A percentile compares a stretch with the other conserved stretches of the same genome.
Conservation (phyloP, 2,329 filamentous ascomycete genomes). For the Polychaeton citri region DNA sequence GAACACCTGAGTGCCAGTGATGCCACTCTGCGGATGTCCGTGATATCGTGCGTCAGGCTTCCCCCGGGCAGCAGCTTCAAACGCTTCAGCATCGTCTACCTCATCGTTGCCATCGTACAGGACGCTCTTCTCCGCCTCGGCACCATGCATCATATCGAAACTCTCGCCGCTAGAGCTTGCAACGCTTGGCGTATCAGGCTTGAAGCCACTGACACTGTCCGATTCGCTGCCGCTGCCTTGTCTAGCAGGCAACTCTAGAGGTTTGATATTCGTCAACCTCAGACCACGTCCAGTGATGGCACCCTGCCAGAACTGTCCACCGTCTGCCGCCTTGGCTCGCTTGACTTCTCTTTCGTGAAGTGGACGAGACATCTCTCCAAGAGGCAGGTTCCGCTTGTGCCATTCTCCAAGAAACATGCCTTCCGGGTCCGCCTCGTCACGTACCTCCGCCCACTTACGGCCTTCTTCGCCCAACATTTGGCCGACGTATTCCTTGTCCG, state of each 20-base stretch:
- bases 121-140: slow-evolving; percentile 26
- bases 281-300: slow-evolving; percentile 4
- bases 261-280: slow-evolving; percentile 5
- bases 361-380: slow-evolving; percentile 19
- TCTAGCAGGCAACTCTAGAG: slow-evolving; percentile 5
- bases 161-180: slow-evolving; percentile 23
- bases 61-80: slow-evolving; percentile 11
- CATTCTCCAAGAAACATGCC: slow-evolving; percentile 86
- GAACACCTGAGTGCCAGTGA: slow-evolving; percentile 21
- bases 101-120: slow-evolving; percentile 10
- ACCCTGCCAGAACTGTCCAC: slow-evolving; percentile 28
- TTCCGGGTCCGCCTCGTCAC: slow-evolving; percentile 60
- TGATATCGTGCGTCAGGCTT: slow-evolving; percentile 15
- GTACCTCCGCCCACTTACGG: slow-evolving; percentile 51
- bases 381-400: slow-evolving; percentile 59
- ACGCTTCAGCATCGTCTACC: slow-evolving; percentile 12
- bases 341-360: slow-evolving; percentile 31
- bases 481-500: slow-evolving; percentile 46
- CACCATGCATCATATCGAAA: slow-evolving; percentile 33
- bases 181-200: neutral
- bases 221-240: slow-evolving; percentile 13
- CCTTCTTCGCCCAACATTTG: slow-evolving; percentile 57
- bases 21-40: slow-evolving; percentile 10
- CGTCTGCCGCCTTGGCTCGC: slow-evolving; percentile 24
- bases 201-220: slow-evolving; percentile 6